Percentiles rank a stretch among this genome's conserved stretches.
Conservation (phyloP, 805 yeast genomes). For the Tetrapisispora iriomotensis region DNA sequence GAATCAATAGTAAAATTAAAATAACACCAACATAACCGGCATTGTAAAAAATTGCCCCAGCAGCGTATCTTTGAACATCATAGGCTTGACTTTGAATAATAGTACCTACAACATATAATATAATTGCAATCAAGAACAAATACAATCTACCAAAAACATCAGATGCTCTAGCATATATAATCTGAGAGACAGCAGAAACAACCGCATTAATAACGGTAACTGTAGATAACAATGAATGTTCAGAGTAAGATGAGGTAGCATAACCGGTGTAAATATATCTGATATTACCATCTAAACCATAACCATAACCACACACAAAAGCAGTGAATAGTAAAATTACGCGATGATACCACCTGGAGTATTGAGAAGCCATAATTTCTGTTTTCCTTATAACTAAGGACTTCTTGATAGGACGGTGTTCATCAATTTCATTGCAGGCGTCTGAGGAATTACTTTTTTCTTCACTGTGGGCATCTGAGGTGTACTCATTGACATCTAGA, state of each 20-base stretch:
- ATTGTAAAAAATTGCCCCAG: conserved; percentile 41
- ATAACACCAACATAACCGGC: conserved; percentile 56
- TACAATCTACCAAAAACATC: conserved; percentile 49
- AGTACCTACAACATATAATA: conserved; percentile 47
- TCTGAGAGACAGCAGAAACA: conserved; percentile 49
- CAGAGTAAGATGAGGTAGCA: conserved; percentile 40
- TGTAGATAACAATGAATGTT: conserved; percentile 44
- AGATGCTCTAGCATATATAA: conserved; percentile 45
- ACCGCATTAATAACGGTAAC: conserved; percentile 43
- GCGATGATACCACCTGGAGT: conserved; percentile 29
- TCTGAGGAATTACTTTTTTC: neutral
- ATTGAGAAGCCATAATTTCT: conserved; percentile 41
- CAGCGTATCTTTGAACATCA: conserved; percentile 44
- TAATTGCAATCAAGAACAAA: conserved; percentile 35
- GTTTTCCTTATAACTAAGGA: conserved; percentile 41
- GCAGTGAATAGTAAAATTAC: conserved; percentile 34
- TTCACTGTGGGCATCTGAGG: neutral
- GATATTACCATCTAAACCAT: conserved; percentile 44
- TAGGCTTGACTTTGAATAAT: conserved; percentile 47
- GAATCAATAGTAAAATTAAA: conserved; percentile 44
- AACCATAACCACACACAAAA: conserved; percentile 43
- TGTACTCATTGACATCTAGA: too few relatives aligned
- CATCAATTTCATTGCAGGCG: neutral
- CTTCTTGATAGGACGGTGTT: conserved; percentile 8
- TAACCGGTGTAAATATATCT: conserved; percentile 39